These are phyloP conservation scores for Yamadazyma phyllophila DNA, from an alignment of 805 yeast genomes.

Conservation along the genomic window DNA sequence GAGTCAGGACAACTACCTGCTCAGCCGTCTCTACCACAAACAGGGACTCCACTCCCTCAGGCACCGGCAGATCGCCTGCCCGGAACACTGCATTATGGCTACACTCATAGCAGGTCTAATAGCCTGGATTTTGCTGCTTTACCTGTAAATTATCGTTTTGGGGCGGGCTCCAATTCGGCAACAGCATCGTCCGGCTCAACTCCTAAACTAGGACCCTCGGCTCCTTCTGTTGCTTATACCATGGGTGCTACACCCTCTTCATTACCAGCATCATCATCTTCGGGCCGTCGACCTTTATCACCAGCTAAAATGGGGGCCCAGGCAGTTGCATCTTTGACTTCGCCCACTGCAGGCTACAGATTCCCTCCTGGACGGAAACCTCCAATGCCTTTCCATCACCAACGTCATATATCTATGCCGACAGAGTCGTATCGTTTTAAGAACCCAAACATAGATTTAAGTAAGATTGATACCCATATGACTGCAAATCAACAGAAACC, in stretches of 20 bases:
- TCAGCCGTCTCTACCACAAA: conserved; percentile 9
- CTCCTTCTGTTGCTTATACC: background rate
- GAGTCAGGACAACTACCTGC: background rate
- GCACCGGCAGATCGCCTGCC: background rate
- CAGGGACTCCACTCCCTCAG: conserved; percentile 12
- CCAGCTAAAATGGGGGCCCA: conserved; percentile 9
- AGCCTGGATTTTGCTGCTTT: conserved; percentile 16
- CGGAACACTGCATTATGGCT: background rate
- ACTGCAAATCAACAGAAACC: background rate
- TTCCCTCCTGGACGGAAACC: conserved; percentile 15
- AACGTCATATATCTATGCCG: conserved; percentile 45
- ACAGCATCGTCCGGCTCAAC: background rate
- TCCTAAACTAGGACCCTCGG: conserved; percentile 9
- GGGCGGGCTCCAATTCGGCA: conserved; percentile 21
- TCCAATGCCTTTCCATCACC: conserved; percentile 25
- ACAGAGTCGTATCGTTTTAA: conserved; percentile 8
- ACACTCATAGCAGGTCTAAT: conserved; percentile 5
- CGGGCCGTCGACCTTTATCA: conserved; percentile 7
- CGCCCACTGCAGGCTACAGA: conserved; percentile 24
- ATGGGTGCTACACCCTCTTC: background rate
- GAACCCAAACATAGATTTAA: conserved; percentile 10
- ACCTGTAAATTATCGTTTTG: conserved; percentile 36
- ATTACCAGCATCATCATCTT: background rate
- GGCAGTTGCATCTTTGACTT: conserved; percentile 40
- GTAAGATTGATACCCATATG: conserved; percentile 19